phyloP scores from a whole-genome alignment of 768 basidiomycete species.

The Phlegmacium glaucopus region DNA sequence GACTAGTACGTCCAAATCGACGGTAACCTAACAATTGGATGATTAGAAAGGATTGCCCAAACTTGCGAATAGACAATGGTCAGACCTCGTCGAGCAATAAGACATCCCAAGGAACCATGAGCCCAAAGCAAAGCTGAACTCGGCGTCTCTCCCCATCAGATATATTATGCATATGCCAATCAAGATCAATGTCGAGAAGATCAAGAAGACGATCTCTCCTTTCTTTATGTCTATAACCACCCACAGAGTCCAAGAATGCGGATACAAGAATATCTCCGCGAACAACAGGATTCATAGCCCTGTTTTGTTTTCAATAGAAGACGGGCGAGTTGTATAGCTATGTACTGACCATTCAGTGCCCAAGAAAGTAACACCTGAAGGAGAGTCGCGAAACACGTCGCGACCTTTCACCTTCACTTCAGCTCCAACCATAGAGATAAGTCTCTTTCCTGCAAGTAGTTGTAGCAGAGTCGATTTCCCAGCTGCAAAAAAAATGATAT shows the following conservation, averaged over 20 bases:
- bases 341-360: slow-evolving; percentile 86
- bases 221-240: slow-evolving; percentile 91
- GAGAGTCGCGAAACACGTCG: slow-evolving; percentile 89
- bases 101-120: slow-evolving; percentile 94
- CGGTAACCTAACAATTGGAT: slow-evolving; percentile 66
- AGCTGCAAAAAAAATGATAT: slow-evolving; percentile 37
- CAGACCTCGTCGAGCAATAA: slow-evolving; percentile 89
- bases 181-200: slow-evolving; percentile 91
- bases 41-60: neutral
- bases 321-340: neutral
- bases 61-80: neutral
- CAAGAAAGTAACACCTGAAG: slow-evolving; percentile 78
- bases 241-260: slow-evolving; percentile 95
- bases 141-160: slow-evolving; percentile 92
- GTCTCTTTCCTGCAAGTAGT: slow-evolving; percentile 88
- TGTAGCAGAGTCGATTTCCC: slow-evolving; percentile 97
- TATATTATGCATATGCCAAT: slow-evolving; percentile 95
- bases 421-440: slow-evolving; percentile 51
- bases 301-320: slow-evolving; percentile 23
- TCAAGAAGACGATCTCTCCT: slow-evolving; percentile 83
- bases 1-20: slow-evolving; percentile 95
- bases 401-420: slow-evolving; percentile 69
- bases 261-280: slow-evolving; percentile 89
- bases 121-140: slow-evolving; percentile 93
- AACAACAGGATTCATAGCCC: slow-evolving; percentile 97